Base-by-base conservation (phyloP, 805 yeast genomes). In the Kuraishia ogatae region DNA sequence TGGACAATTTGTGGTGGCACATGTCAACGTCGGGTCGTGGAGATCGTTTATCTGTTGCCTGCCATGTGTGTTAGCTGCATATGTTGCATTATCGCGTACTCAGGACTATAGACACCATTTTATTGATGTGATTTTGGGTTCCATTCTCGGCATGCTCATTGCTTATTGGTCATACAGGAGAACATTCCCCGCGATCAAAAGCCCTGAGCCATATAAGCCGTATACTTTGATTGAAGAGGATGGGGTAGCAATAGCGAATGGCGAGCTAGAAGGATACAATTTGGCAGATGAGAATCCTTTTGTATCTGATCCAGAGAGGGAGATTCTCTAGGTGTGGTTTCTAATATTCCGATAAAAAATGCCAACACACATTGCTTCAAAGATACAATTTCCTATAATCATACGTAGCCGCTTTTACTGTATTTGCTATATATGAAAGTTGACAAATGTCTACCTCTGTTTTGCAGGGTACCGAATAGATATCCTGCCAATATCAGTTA, bases 21-120 rank as follows among this genome's bases (percentile, higher is more conserved):
- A 71, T 10, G 65, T 61, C 19, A 75, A 73, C 10, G 53, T 77
- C 20, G 87, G 92, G 1, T 75, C 82, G 1, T 84, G 90, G 88
- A 79, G 92, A 64, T 72, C 80, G 50, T 59, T 80, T 2, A 64
- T 84, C 2, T 71, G 83, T 0, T 64, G 71, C 10, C 55, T 77
- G n/a, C 94, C 94, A 1, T 64, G 79, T 0, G 61, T 89, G 4
- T 77, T 87, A 6, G 97, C 98, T 0, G 64, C 79, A 0, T 76
- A 85, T 59, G 84, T 93, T 61, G 98, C 97, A 0, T 69, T 89
- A 50, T 83, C 94, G 47, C 79, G 99, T 62, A 89, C 97, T 0
- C 86, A 87, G 63, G 99, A 93, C 70, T 92, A 92, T 70, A 79
- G 97, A 66, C 99, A 93, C 65, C 98, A 93, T 70, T 90, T 89